These are phyloP conservation scores for Lentinula guzmanii DNA, from an alignment of 768 basidiomycete species.

Conservation along the genomic window DNA sequence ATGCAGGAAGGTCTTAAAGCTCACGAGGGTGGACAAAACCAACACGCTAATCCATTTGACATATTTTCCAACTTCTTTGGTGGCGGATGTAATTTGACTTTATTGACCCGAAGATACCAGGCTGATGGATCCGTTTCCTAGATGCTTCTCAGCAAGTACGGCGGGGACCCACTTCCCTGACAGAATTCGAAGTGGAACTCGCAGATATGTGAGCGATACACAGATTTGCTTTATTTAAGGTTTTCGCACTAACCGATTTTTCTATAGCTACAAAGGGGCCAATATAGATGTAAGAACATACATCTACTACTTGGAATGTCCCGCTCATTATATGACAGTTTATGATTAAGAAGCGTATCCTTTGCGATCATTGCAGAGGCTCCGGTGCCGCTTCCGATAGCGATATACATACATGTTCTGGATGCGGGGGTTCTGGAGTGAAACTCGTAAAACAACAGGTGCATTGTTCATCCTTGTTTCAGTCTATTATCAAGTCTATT, in stretches of 20 bases:
- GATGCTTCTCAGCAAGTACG: conserved; percentile 59
- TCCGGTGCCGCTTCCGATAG: conserved; percentile 86
- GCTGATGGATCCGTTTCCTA: conserved; percentile 11
- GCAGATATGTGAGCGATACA: conserved; percentile 63
- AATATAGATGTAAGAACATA: conserved; percentile 63
- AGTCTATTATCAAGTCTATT: too few species aligned
- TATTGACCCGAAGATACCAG: too few species aligned
- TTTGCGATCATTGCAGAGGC: conserved; percentile 97
- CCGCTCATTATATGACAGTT: conserved; percentile 48
- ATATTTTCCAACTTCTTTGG: conserved; percentile 93
- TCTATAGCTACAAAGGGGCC: conserved; percentile 69
- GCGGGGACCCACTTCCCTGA: conserved; percentile 68
- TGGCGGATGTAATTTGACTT: conserved; percentile 52
- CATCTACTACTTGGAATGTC: conserved; percentile 18
- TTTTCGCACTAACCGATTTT: conserved; percentile 5
- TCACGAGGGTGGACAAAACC: conserved; percentile 80
- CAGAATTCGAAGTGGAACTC: conserved; percentile 82
- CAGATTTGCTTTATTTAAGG: neutral
- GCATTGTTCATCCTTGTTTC: neutral
- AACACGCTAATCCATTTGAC: conserved; percentile 86
- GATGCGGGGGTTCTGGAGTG: conserved; percentile 82
- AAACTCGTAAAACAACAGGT: conserved; percentile 82
- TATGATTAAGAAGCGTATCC: conserved; percentile 83
- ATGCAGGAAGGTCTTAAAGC: conserved; percentile 83
- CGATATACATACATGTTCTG: conserved; percentile 82